These are phyloP conservation scores for Fusarium aywerte DNA, from an alignment of 2,329 filamentous ascomycete genomes.

Conservation along the genomic window DNA sequence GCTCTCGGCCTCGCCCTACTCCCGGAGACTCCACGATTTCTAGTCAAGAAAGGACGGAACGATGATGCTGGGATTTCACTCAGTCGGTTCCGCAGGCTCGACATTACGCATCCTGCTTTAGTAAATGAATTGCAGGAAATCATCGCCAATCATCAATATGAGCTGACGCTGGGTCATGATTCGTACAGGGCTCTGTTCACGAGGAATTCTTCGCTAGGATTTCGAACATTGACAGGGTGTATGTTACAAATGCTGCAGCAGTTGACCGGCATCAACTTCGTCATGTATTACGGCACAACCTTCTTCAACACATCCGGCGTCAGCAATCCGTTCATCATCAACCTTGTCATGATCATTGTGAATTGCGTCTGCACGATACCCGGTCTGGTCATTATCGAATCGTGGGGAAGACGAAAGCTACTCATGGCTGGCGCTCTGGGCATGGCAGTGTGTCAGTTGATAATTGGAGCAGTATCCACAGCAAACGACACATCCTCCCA, in stretches of 20 bases:
- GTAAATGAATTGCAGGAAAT: slow-evolving; percentile 81
- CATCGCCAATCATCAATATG: slow-evolving; percentile 78
- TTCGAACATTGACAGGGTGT: slow-evolving; percentile 78
- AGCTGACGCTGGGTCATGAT: slow-evolving; percentile 71
- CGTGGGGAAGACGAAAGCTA: slow-evolving; percentile 77
- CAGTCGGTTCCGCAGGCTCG: slow-evolving; percentile 76
- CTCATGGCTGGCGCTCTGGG: slow-evolving; percentile 79
- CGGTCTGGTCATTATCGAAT: slow-evolving; percentile 79
- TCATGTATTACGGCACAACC: slow-evolving; percentile 80
- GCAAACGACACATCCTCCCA: slow-evolving; percentile 44
- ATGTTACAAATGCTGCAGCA: slow-evolving; percentile 82
- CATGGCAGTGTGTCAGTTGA: slow-evolving; percentile 74
- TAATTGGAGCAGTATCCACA: slow-evolving; percentile 71
- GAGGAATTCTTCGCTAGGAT: slow-evolving; percentile 71
- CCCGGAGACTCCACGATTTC: slow-evolving; percentile 81
- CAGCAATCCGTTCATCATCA: slow-evolving; percentile 72
- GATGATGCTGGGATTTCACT: slow-evolving; percentile 74
- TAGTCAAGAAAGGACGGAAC: slow-evolving; percentile 75
- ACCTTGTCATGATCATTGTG: slow-evolving; percentile 79
- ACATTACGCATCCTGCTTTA: slow-evolving; percentile 77
- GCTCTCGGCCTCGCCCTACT: slow-evolving; percentile 75
- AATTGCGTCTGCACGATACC: slow-evolving; percentile 81
- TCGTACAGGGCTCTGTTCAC: slow-evolving; percentile 70
- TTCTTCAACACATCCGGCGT: slow-evolving; percentile 74
- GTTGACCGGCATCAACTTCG: slow-evolving; percentile 79